Evolutionary conservation across 108 stramenopile genomes (phyloP), one percentile per base, ranked within the genome.

Genomic region (Stephanodiscus minutulus): DNA sequence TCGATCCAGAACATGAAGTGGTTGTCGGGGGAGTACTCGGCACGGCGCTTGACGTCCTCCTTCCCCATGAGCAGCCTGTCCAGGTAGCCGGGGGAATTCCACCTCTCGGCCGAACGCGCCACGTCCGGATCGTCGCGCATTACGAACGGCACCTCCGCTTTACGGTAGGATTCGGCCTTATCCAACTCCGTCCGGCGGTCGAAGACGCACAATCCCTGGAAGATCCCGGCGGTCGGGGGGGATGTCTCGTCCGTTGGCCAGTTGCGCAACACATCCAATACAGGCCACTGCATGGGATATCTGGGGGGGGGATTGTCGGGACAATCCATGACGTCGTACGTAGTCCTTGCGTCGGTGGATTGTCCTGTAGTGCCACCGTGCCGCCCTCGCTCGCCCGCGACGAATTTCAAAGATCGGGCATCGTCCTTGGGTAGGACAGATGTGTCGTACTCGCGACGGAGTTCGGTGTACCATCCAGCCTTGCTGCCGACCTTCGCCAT

Each of bases 1-100:
- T 75, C 79, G 54, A 82, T 79, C 87, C 87, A 97, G 69, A 96
- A 99, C 97, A 99, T 96, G 84, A 98, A 97, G 65, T 98, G 98
- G 76, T 98, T 98, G 72, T 87, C 82, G 0, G 64, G 75, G 20
- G 82, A 83, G 57, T 87, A 84, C 82, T 97, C 98, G 27, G 93
- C 82, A 1, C 91, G 79, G 48, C 91, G 80, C 48, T 66, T 57
- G 1, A 79, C 77, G 54, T 78, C 72, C n/a, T 77, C 95, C 78
- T 81, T 47, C 25, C 79, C 79, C 79, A 81, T 81, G 10, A 98
- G 53, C 15, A 94, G 58, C 24, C 82, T 66, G 3, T 85, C 62
- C 72, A 98, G 66, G 77, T 98, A 97, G 11, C 47, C 77, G 3
- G 91, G 85, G 55, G 89, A 65, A 48, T 84, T 85, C 99, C 99